These are phyloP conservation scores for Rhizopogon rudus DNA, from an alignment of 768 basidiomycete genomes.

Conservation along the genomic window DNA sequence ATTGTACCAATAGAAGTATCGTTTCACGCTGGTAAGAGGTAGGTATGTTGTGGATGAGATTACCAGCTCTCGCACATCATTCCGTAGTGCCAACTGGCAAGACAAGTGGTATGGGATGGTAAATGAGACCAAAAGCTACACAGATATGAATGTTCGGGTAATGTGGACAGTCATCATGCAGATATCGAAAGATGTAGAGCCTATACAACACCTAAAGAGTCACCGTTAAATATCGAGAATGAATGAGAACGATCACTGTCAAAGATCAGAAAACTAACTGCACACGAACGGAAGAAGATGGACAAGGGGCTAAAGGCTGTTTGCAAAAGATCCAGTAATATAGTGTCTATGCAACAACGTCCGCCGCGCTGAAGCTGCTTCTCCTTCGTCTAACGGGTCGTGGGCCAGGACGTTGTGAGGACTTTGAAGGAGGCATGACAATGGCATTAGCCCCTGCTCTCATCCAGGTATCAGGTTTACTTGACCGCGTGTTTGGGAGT, in stretches of 20 bases:
- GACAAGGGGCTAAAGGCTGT: slow-evolving; percentile 6
- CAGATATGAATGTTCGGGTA: slow-evolving; percentile 4
- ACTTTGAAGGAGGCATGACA: slow-evolving; percentile 67
- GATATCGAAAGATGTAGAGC: slow-evolving; percentile 17
- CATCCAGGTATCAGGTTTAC: slow-evolving; percentile 67
- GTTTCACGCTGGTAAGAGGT: background rate
- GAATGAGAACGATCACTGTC: slow-evolving; percentile 5
- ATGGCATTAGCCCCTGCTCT: slow-evolving; percentile 63
- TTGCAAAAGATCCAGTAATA: background rate
- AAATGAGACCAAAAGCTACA: slow-evolving; percentile 3
- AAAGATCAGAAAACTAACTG: slow-evolving; percentile 1
- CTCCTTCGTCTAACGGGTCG: slow-evolving; percentile 70
- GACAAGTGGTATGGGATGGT: background rate
- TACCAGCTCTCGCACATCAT: background rate
- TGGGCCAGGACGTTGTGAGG: slow-evolving; percentile 62
- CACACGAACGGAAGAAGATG: slow-evolving; percentile 4
- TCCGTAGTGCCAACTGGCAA: background rate
- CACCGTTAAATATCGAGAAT: slow-evolving; percentile 24
- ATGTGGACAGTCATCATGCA: slow-evolving; percentile 5
- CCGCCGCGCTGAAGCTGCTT: slow-evolving; percentile 85
- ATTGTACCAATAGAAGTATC: background rate
- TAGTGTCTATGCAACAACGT: slow-evolving; percentile 63
- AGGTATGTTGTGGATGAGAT: background rate
- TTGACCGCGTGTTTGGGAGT: slow-evolving; percentile 35
- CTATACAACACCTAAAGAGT: slow-evolving; percentile 24